Evolutionary conservation across 192 early-diverging fungal genomes (phyloP).

Genomic region (Backusella macrospora): DNA sequence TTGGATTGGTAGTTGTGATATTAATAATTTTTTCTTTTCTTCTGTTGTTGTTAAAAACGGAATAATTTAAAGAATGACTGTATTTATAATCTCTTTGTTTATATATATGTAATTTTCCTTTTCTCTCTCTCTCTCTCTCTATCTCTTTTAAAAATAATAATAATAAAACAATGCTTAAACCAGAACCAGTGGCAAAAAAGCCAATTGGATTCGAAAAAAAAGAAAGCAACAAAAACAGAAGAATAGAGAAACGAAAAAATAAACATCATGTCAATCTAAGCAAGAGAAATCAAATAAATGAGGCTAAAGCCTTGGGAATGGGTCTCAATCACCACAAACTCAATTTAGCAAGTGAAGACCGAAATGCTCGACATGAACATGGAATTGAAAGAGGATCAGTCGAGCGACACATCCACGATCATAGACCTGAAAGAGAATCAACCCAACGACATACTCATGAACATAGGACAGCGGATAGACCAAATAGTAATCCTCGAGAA

Average conservation of each 20-base stretch:
- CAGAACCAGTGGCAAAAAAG: background rate
- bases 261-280: too few species aligned
- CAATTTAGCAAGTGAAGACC: too few species aligned
- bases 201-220: background rate
- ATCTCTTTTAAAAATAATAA: background rate
- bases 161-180: background rate
- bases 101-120: conserved; percentile 1
- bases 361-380: too few species aligned
- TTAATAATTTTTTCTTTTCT: background rate
- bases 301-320: too few species aligned
- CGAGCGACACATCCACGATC: background rate
- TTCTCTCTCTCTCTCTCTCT: background rate
- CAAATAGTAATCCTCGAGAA: background rate
- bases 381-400: too few species aligned
- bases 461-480: background rate
- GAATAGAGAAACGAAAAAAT: too few species aligned
- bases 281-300: too few species aligned
- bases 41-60: background rate
- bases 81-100: background rate
- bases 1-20: conserved; percentile 20
- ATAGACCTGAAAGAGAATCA: background rate
- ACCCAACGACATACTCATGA: background rate
- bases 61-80: background rate
- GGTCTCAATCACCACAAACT: too few species aligned
- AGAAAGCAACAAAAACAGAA: too few species aligned